A percentile compares a stretch with the other conserved stretches of the same genome.
These are phyloP conservation scores for Trypanosoma rangeli DNA, from an alignment of 208 protist genomes.

Conservation along the genomic window DNA sequence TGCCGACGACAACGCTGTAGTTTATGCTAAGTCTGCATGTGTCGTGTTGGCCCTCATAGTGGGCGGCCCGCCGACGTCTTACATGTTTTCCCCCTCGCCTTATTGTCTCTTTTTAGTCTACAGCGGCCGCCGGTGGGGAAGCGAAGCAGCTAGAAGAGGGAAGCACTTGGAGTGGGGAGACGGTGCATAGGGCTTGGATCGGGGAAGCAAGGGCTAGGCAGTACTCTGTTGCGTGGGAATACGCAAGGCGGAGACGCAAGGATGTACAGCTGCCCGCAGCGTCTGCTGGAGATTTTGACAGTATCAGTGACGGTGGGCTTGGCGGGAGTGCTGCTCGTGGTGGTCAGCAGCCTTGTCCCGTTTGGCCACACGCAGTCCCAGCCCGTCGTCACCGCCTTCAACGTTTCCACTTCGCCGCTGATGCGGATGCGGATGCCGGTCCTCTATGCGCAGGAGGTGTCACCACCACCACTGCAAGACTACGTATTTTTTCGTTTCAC, in stretches of 20 bases:
- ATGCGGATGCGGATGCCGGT: conserved; percentile 25
- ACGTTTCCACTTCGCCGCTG: conserved; percentile 29
- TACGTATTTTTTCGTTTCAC: conserved; percentile 38
- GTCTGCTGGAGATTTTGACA: conserved; percentile 42
- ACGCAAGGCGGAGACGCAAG: neutral
- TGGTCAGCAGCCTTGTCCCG: conserved; percentile 39
- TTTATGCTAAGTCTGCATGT: too few species aligned
- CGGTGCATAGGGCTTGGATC: neutral
- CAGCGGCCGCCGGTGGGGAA: neutral
- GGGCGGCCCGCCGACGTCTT: neutral
- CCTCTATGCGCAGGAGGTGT: conserved; percentile 12
- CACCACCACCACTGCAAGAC: conserved; percentile 28
- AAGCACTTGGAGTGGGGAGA: too few species aligned
- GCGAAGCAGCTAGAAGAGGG: too few species aligned
- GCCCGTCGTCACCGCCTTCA: conserved; percentile 32
- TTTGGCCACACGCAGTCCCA: conserved; percentile 12
- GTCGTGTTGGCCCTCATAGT: neutral
- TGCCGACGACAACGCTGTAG: too few species aligned
- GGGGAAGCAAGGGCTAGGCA: too few species aligned
- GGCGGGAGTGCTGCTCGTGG: conserved; percentile 33
- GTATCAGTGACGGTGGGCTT: conserved; percentile 33
- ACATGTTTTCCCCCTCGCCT: neutral
- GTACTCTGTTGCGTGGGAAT: too few species aligned
- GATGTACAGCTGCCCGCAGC: conserved; percentile 55
- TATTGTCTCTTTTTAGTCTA: conserved; percentile 19